Conservation (phyloP, 2,329 filamentous ascomycete species). For the Cladobotryum protrusum region DNA sequence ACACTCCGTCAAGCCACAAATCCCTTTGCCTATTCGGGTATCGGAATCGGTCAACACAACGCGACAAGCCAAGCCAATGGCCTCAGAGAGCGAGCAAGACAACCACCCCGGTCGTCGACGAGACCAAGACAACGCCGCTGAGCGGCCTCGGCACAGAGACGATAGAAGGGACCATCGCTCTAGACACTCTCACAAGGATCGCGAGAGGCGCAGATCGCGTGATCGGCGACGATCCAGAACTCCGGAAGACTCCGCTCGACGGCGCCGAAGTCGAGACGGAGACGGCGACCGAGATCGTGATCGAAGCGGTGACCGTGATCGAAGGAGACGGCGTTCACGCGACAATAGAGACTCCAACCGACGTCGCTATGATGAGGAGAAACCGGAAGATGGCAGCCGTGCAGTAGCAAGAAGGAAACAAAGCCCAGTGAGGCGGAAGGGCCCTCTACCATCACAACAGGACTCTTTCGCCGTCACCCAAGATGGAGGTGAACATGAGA, state of each 20-base stretch:
- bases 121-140: conserved; percentile 5
- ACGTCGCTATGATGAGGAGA: conserved; percentile 17
- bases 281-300: conserved; percentile 5
- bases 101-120: conserved; percentile 10
- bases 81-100: conserved; percentile 20
- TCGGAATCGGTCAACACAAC: no score
- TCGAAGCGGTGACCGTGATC: conserved; percentile 17
- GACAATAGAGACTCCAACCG: conserved; percentile 23
- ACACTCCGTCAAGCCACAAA: no score
- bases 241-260: conserved; percentile 20
- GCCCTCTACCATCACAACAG: conserved; percentile 54
- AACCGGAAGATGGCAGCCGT: conserved; percentile 16
- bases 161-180: conserved; percentile 16
- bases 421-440: conserved; percentile 28
- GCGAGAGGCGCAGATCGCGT: conserved; percentile 23
- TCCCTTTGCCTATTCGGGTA: no score
- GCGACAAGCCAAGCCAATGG: conserved; percentile 16
- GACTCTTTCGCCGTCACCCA: conserved; percentile 50
- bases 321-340: conserved; percentile 27
- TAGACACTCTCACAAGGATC: conserved; percentile 16
- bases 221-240: conserved; percentile 28
- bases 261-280: conserved; percentile 10
- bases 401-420: conserved; percentile 14
- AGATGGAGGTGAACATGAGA: conserved; percentile 36
- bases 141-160: conserved; percentile 14